phyloP scores from a whole-genome alignment of 2,329 filamentous ascomycete species.

The Colletotrichum magnum region DNA sequence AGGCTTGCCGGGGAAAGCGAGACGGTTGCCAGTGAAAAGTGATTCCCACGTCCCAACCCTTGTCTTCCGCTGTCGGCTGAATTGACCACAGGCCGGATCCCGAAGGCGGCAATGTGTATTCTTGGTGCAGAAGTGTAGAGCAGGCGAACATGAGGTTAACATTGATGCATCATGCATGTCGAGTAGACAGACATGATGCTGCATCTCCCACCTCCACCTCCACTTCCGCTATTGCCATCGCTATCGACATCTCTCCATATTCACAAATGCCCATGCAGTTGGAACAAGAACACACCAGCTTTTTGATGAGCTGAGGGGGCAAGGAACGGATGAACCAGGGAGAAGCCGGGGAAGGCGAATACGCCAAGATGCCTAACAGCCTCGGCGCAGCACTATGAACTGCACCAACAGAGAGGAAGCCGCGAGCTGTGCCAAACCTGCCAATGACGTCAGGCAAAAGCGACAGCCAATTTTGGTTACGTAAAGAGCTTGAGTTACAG shows the following conservation, averaged over 20 bases:
- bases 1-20: no score
- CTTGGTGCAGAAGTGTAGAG: no score
- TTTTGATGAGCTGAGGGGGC: neutral
- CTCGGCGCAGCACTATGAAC: neutral
- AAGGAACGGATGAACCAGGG: neutral
- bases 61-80: neutral
- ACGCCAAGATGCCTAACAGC: neutral
- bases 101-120: neutral
- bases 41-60: neutral
- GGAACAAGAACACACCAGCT: no score
- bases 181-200: no score
- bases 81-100: neutral
- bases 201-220: neutral
- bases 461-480: neutral
- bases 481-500: neutral
- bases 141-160: no score
- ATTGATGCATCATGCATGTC: no score
- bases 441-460: neutral
- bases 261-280: no score
- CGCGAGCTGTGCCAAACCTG: neutral
- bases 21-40: no score
- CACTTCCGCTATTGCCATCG: neutral
- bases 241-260: neutral
- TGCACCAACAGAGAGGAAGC: conserved; percentile 5
- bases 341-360: conserved; percentile 7